phyloP scores from a whole-genome alignment of 495 filamentous ascomycete species.

The Hypoxylon rickii region DNA sequence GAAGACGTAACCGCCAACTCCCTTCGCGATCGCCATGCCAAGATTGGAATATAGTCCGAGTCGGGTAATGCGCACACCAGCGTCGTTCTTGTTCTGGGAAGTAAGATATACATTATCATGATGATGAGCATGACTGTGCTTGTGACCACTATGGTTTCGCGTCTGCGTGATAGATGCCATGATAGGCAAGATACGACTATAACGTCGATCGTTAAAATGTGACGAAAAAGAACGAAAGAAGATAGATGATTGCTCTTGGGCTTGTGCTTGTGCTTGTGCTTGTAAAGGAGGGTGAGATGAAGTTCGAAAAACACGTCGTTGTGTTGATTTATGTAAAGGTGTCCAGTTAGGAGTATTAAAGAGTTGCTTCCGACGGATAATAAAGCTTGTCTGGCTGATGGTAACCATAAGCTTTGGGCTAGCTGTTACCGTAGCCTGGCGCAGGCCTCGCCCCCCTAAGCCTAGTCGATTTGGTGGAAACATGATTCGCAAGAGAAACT shows the following conservation, averaged over 20 bases:
- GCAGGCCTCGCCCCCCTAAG: constrained; percentile 35
- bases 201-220: constrained; percentile 14
- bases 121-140: constrained; percentile 67
- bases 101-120: constrained; percentile 89
- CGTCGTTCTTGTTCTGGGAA: constrained; percentile 86
- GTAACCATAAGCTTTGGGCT: constrained; percentile 24
- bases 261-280: neutral
- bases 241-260: neutral
- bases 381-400: constrained; percentile 3
- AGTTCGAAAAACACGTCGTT: constrained; percentile 41
- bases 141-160: constrained; percentile 55
- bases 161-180: constrained; percentile 41
- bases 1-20: constrained; percentile 88
- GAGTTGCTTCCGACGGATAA: constrained; percentile 20
- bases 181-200: constrained; percentile 24
- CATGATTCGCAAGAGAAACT: constrained; percentile 23
- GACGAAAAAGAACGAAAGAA: constrained; percentile 15
- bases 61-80: constrained; percentile 91
- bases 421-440: constrained; percentile 40
- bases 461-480: constrained; percentile 28
- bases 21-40: constrained; percentile 91
- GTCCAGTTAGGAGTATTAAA: constrained; percentile 40
- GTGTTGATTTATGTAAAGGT: constrained; percentile 39
- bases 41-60: constrained; percentile 92
- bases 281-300: constrained; percentile 13